Conservation (phyloP, 306 rosid species). For the Heteromeles arbutifolia region DNA sequence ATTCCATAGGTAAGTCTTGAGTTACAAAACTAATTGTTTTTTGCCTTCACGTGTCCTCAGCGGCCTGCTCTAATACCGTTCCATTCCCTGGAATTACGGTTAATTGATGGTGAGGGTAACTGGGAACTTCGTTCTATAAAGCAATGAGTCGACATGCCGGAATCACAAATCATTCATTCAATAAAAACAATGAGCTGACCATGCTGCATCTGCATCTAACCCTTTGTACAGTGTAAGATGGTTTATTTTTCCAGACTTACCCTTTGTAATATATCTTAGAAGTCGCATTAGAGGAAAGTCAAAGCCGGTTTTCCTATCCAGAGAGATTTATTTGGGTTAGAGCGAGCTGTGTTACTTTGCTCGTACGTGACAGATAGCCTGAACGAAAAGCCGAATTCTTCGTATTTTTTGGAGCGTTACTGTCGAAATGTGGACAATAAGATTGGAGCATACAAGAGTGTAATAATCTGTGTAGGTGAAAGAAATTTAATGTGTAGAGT, state of each 20-base stretch:
- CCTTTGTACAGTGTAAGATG: conserved; percentile 20
- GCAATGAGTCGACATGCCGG: conserved; percentile 38
- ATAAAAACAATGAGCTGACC: conserved; percentile 44
- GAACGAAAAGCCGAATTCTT: not conserved
- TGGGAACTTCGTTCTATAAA: conserved; percentile 86
- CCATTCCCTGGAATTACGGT: conserved; percentile 77
- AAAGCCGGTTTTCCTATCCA: conserved; percentile 10
- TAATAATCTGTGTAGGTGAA: conserved; percentile 13
- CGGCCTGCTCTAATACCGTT: conserved; percentile 95
- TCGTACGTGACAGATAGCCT: conserved; percentile 4
- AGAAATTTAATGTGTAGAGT: conserved; percentile 4
- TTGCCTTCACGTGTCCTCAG: conserved; percentile 31
- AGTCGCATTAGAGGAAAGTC: conserved; percentile 13
- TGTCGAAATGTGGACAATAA: conserved; percentile 3
- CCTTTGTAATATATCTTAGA: conserved; percentile 9
- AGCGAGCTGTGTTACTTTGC: conserved; percentile 5
- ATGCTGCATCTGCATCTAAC: conserved; percentile 12
- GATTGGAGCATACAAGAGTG: conserved; percentile 10
- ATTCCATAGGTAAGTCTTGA: not conserved
- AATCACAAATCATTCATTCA: conserved; percentile 57
- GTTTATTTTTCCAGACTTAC: not conserved
- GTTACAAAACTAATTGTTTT: not conserved
- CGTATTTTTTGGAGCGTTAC: not conserved
- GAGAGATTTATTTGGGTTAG: conserved; percentile 1
- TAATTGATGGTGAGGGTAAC: conserved; percentile 95